These are phyloP conservation scores for Nitzschia palea DNA, from an alignment of 108 stramenopile genomes.

Conservation along the genomic window DNA sequence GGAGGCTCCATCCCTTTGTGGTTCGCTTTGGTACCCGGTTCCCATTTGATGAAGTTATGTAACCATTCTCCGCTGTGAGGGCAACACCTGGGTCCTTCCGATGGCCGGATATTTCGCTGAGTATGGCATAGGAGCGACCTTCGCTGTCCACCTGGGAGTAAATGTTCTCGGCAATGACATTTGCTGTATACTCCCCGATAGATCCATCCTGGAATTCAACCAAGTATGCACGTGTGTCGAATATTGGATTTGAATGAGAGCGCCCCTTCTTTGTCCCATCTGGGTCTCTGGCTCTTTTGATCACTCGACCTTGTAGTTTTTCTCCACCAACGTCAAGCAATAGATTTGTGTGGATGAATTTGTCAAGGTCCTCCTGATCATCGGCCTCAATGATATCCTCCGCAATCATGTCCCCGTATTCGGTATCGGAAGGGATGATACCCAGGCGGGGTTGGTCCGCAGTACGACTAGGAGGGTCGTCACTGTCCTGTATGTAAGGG, in stretches of 20 bases:
- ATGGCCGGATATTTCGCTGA: conserved; percentile 14
- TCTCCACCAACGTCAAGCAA: background rate
- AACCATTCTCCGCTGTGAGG: background rate
- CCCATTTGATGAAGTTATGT: background rate
- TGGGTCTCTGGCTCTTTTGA: background rate
- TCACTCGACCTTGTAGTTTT: background rate
- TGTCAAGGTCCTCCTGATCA: background rate
- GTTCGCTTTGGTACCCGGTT: conserved; percentile 20
- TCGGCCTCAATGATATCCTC: background rate
- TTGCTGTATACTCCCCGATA: conserved; percentile 17
- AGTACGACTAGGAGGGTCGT: too few relatives aligned
- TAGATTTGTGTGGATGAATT: conserved; percentile 7
- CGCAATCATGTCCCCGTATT: background rate
- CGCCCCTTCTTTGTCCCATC: conserved; percentile 21
- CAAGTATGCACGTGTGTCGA: conserved; percentile 31
- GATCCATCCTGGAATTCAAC: conserved; percentile 21
- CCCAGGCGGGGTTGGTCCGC: background rate
- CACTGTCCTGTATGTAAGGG: background rate
- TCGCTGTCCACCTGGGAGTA: conserved; percentile 29
- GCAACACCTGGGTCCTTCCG: conserved; percentile 22
- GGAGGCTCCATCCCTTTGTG: conserved; percentile 50
- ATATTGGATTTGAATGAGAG: conserved; percentile 15
- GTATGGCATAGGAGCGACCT: conserved; percentile 7
- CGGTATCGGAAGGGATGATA: background rate
- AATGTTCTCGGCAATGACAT: conserved; percentile 54